phyloP scores from a whole-genome alignment of 2,329 filamentous ascomycete species.

The Hypoxylon sp. region DNA sequence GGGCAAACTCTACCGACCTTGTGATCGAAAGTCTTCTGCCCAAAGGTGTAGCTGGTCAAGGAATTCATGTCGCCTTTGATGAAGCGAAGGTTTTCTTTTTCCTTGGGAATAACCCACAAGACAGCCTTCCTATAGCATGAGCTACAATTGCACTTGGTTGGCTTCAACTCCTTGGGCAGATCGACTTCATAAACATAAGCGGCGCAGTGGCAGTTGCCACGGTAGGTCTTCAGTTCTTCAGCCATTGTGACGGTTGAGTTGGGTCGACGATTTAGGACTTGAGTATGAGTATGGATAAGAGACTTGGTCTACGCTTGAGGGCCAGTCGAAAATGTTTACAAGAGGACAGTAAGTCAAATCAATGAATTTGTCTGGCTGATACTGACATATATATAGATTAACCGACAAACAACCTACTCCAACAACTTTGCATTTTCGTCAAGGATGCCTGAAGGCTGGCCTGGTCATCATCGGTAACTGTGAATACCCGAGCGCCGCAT shows the following conservation, averaged over 20 bases:
- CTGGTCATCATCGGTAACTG: constrained; percentile 6
- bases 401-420: constrained; percentile 10
- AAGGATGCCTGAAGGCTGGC: not conserved
- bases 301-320: constrained; percentile 1
- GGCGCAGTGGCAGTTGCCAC: constrained; percentile 72
- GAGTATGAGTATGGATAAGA: constrained; percentile 3
- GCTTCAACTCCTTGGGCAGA: constrained; percentile 70
- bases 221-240: constrained; percentile 59
- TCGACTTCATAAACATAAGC: constrained; percentile 66
- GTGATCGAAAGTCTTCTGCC: constrained; percentile 56
- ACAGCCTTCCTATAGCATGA: constrained; percentile 70
- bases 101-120: constrained; percentile 54
- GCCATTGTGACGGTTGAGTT: constrained; percentile 41
- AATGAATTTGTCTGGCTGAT: constrained; percentile 4
- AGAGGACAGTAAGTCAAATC: constrained; percentile 1
- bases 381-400: constrained; percentile 8
- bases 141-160: constrained; percentile 75
- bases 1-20: constrained; percentile 55
- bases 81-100: constrained; percentile 56
- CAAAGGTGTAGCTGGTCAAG: constrained; percentile 64
- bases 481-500: constrained; percentile 7
- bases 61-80: constrained; percentile 62
- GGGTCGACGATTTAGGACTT: not conserved
- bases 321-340: not conserved
- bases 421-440: constrained; percentile 9